These are phyloP conservation scores for Massariosphaeria phaeospora DNA, from an alignment of 495 filamentous ascomycete species.

Conservation along the genomic window DNA sequence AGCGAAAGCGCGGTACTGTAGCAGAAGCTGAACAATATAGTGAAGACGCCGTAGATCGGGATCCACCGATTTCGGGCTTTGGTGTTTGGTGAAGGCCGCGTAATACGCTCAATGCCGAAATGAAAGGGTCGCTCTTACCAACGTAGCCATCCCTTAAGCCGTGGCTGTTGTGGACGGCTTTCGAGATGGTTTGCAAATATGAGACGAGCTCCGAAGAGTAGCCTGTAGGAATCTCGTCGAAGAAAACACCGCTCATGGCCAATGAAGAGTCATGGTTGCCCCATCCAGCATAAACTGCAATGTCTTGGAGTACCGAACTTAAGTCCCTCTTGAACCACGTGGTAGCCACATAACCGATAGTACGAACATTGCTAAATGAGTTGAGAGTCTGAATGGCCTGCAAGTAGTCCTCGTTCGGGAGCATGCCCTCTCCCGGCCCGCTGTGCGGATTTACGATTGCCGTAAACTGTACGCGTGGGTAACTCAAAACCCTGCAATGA, in stretches of 20 bases:
- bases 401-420: conserved; percentile 29
- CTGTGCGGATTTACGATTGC: conserved; percentile 34
- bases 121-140: conserved; percentile 25
- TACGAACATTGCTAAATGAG: conserved; percentile 25
- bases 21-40: conserved; percentile 6
- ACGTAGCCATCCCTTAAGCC: conserved; percentile 27
- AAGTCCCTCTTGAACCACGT: conserved; percentile 26
- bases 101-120: conserved; percentile 19
- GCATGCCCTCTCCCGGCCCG: conserved; percentile 28
- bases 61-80: conserved; percentile 23
- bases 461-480: conserved; percentile 32
- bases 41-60: conserved; percentile 5
- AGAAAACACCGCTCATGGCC: conserved; percentile 29
- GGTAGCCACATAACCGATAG: conserved; percentile 36
- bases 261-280: conserved; percentile 9
- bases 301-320: conserved; percentile 23
- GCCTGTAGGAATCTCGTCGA: conserved; percentile 31
- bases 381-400: conserved; percentile 32
- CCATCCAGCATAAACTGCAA: conserved; percentile 28
- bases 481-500: conserved; percentile 20
- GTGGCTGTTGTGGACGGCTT: conserved; percentile 32
- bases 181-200: conserved; percentile 39
- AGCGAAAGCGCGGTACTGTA: conserved; percentile 3
- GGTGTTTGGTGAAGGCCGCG: conserved; percentile 2
- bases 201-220: conserved; percentile 33